Evolutionary conservation across 2,329 filamentous ascomycete species (phyloP).

Genomic region (Xylariaceae sp.): DNA sequence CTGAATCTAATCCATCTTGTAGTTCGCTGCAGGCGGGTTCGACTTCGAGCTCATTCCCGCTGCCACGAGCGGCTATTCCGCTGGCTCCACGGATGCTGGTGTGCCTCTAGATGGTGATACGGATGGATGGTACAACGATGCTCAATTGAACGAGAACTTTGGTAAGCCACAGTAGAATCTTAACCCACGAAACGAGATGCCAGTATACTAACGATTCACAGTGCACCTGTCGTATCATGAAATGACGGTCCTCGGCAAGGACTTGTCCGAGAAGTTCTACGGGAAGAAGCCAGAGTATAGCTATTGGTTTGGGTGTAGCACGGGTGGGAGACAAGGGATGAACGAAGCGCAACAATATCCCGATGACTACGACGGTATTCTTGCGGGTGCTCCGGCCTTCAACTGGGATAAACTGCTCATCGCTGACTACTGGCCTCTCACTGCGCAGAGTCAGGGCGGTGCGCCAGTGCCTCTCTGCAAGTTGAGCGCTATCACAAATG

Average conservation of each 20-base stretch:
- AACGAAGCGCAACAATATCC: constrained; percentile 50
- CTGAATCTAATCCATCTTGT: background rate
- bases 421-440: constrained; percentile 37
- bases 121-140: constrained; percentile 16
- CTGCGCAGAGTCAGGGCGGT: constrained; percentile 28
- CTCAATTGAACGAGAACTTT: constrained; percentile 33
- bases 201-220: constrained; percentile 5
- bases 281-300: constrained; percentile 41
- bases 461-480: constrained; percentile 23
- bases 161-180: constrained; percentile 6
- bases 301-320: constrained; percentile 56
- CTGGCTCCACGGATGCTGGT: constrained; percentile 23
- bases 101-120: constrained; percentile 16
- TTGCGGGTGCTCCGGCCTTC: constrained; percentile 40
- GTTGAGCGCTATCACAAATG: constrained; percentile 32
- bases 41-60: constrained; percentile 18
- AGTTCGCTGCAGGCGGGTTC: constrained; percentile 19
- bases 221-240: constrained; percentile 40
- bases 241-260: constrained; percentile 47
- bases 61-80: constrained; percentile 19
- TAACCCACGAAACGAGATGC: background rate
- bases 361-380: constrained; percentile 52
- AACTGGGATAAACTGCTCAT: constrained; percentile 19
- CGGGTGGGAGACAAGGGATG: constrained; percentile 53
- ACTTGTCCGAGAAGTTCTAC: constrained; percentile 48